A percentile compares a stretch with the other conserved stretches of the same genome.
Evolutionary conservation across 129 eudicot species (phyloP).

Genomic region (Scalesia atractyloides): DNA sequence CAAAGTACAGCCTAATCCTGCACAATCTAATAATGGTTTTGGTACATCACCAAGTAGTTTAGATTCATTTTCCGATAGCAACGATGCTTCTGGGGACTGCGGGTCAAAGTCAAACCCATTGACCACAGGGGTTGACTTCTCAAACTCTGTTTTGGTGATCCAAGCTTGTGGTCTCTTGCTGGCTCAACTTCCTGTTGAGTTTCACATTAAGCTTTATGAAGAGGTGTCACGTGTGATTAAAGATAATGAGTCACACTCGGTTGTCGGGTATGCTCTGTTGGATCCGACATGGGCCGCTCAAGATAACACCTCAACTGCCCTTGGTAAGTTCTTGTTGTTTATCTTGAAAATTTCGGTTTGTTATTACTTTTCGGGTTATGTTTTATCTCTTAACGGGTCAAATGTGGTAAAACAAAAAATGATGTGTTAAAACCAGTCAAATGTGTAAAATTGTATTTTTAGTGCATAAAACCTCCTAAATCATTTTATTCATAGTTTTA

Average conservation of each 20-base stretch:
- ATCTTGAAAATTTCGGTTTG: neutral
- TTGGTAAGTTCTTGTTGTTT: slow-evolving; percentile 47
- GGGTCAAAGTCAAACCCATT: slow-evolving; percentile 51
- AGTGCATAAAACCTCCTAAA: neutral
- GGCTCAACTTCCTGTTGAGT: slow-evolving; percentile 90
- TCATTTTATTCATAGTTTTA: neutral
- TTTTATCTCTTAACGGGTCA: no score
- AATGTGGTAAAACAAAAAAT: no score
- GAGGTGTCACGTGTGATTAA: slow-evolving; percentile 77
- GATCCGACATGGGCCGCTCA: slow-evolving; percentile 93
- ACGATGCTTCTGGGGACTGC: slow-evolving; percentile 54
- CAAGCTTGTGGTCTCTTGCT: slow-evolving; percentile 91
- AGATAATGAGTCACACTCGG: slow-evolving; percentile 61
- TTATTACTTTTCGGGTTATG: neutral
- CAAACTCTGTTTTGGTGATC: slow-evolving; percentile 66
- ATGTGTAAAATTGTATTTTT: neutral
- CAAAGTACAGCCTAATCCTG: slow-evolving; percentile 71
- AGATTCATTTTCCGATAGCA: slow-evolving; percentile 48
- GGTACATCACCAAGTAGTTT: slow-evolving; percentile 44
- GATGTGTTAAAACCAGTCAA: neutral
- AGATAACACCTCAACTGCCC: slow-evolving; percentile 76
- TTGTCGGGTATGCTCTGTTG: slow-evolving; percentile 70
- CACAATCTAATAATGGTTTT: slow-evolving; percentile 59
- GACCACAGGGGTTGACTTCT: slow-evolving; percentile 45
- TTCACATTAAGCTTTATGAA: slow-evolving; percentile 68